Evolutionary conservation across 2,329 filamentous ascomycete genomes (phyloP).

Genomic region (Penicillium italicum): DNA sequence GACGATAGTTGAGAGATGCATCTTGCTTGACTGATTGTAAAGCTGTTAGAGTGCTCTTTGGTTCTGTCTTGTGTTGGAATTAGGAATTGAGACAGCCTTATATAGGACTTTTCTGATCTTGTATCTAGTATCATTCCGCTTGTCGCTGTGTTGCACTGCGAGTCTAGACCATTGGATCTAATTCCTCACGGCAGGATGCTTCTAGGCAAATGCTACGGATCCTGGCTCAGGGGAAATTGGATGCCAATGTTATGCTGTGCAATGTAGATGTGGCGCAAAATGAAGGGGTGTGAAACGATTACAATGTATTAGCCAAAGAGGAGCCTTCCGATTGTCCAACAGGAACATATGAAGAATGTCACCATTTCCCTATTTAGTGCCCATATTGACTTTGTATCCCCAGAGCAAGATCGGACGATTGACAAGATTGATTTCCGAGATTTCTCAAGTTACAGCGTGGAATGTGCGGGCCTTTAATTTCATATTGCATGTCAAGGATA

Average conservation of each 20-base stretch:
- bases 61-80: background rate
- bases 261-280: background rate
- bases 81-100: background rate
- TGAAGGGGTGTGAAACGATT: slow-evolving; percentile 3
- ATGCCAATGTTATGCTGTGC: background rate
- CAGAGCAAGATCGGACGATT: background rate
- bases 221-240: background rate
- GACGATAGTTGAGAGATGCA: slow-evolving; percentile 11
- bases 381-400: background rate
- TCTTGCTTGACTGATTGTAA: background rate
- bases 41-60: background rate
- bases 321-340: background rate
- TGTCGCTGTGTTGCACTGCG: background rate
- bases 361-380: background rate
- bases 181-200: background rate
- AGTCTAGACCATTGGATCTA: background rate
- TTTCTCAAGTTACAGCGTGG: background rate
- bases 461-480: slow-evolving; percentile 2
- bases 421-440: background rate
- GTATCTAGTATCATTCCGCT: background rate
- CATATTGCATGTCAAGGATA: background rate
- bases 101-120: background rate
- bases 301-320: background rate
- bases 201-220: background rate
- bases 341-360: slow-evolving; percentile 5